Base-by-base conservation (phyloP, 345 rosid genomes). In the Clausena lansium region DNA sequence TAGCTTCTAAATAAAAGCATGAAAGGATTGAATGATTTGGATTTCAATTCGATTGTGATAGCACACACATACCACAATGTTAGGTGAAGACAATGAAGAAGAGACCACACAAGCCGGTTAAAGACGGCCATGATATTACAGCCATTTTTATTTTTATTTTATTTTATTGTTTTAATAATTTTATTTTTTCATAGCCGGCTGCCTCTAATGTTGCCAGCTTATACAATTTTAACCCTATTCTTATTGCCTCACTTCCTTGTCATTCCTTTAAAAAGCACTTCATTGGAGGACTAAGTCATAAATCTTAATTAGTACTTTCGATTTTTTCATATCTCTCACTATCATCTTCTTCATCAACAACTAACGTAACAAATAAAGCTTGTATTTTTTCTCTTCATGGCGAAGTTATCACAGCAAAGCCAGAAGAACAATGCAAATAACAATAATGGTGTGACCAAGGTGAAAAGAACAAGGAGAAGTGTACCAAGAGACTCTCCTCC, bases 401-500 rank as follows among this genome's bases (percentile, higher is more conserved):
- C 76, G 80, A 88, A 86, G 73, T 64, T 63, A 60, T 71, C 86
- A 27, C 82, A 76, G 81, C 77, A 77, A 22, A 89, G 76, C 59
- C 83, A 70, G 24, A 83, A 83, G 71, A 83, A n/a, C 59, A 73
- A 67, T 57, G 68, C 83, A 35, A 63, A 65, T 15, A 57, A 32
- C 5, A 80, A 32, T 62, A 86, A 81, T 54, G 83, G 87, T 17
- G 87, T 81, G 10, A 62, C 62, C 6, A 91, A 90, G 83, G 87
- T 76, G 61, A 95, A 93, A 86, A 80, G 98, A 62, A 95, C 91
- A 4, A 86, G 99, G 81, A 83, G 91, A 79, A 91, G 92, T 39
- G 91, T 91, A 10, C 95, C 94, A 0, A 86, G 97, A 83, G 97
- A 92, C 74, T 86, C 94, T 63, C 99, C 98, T 70, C 96, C 98